Base-by-base conservation (phyloP, 208 protist genomes). In the Wallacemonas sp. region DNA sequence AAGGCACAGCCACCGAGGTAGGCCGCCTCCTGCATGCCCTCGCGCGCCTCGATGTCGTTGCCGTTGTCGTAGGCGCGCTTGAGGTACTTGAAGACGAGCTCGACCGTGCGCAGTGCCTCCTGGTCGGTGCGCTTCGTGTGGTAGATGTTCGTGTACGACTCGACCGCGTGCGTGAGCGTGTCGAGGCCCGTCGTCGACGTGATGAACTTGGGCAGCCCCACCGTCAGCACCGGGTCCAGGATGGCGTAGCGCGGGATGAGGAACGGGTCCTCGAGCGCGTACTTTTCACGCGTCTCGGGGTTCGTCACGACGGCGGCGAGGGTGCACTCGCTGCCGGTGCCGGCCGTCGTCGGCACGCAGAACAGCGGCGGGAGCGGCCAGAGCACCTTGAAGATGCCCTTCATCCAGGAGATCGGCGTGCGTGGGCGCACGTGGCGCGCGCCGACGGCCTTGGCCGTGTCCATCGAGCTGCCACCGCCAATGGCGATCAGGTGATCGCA, bases 291-390 rank as follows among this genome's bases (percentile, higher is more conserved):
- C 23, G 43, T 65, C 30, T 61, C 61, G 21, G 67, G 21, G 36
- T 82, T 76, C 9, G 78, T 72, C 5, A 97, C 73, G 29, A 97
- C 87, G 11, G 88, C 70, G 26, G 91, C 90, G 23, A 89, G 75
- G 5, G 92, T 97, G 55, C 85, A 86, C 77, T 97, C 92, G 24
- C 83, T 92, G 52, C 90, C 92, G 11, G 90, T 97, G 39, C 90
- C 92, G 19, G 87, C 81, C 16, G 92, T 96, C 1, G 92, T 97
- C 1, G 92, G 90, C 1, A 97, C 78, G 23, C 76, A 79, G 29
- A 92, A 62, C 24, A 90, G 68, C 2, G 70, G 76, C 27, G 82
- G 83, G 65, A 86, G 55, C 55, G 57, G 36, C 69, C 76, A 77
- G 46, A 83, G 44, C 26, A 87, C 72, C 21, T 72, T 61, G 58